Conservation (phyloP, 1,284 basidiomycete species). For the Irpex rosettiformis region DNA sequence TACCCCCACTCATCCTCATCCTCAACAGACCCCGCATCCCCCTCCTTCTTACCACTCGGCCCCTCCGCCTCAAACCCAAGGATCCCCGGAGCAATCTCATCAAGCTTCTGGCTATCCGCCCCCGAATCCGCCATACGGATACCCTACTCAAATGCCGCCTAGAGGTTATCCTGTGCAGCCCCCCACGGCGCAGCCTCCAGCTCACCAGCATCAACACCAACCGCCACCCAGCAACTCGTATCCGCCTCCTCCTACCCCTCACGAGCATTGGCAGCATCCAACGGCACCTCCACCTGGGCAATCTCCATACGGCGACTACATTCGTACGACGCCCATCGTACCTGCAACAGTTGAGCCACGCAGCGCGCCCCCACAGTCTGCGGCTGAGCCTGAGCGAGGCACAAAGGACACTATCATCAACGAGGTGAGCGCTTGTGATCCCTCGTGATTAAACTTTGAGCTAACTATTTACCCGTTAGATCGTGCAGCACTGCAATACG, state of each 20-base stretch:
- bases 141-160: slow-evolving; percentile 23
- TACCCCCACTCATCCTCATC: slow-evolving; percentile 26
- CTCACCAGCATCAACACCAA: slow-evolving; percentile 27
- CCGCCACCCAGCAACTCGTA: slow-evolving; percentile 24
- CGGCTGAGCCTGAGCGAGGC: slow-evolving; percentile 19
- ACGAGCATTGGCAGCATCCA: slow-evolving; percentile 33
- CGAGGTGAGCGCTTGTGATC: slow-evolving; percentile 17
- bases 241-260: slow-evolving; percentile 26
- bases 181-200: slow-evolving; percentile 22
- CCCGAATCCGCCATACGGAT: slow-evolving; percentile 21
- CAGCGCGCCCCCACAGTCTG: slow-evolving; percentile 5
- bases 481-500: slow-evolving; percentile 55
- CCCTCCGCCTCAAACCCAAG: slow-evolving; percentile 15
- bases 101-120: slow-evolving; percentile 24
- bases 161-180: slow-evolving; percentile 18
- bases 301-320: slow-evolving; percentile 20
- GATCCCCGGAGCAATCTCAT: slow-evolving; percentile 18
- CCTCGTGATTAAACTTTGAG: neutral
- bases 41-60: slow-evolving; percentile 24
- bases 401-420: slow-evolving; percentile 22
- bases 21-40: slow-evolving; percentile 25
- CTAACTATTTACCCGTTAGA: slow-evolving; percentile 34
- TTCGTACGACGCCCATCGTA: slow-evolving; percentile 28
- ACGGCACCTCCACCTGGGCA: slow-evolving; percentile 19
- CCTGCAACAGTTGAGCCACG: slow-evolving; percentile 35